Percentiles rank a stretch among this genome's conserved stretches.
Conservation (phyloP, 176 grass and related monocot genomes). For the Secale cereale region DNA sequence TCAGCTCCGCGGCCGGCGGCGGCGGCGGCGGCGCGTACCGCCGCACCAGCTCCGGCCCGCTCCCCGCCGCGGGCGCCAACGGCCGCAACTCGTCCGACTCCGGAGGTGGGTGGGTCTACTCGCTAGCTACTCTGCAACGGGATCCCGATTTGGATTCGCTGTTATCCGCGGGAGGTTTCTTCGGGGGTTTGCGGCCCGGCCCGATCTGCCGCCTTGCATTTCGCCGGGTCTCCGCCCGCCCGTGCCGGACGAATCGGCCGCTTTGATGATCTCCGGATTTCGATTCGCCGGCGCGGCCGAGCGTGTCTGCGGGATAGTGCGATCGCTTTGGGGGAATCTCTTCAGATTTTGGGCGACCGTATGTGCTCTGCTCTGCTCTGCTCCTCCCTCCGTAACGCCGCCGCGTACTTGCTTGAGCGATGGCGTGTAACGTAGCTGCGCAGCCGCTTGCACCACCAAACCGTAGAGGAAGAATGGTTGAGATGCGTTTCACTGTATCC, state of each 20-base stretch:
- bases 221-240: neutral
- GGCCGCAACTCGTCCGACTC: slow-evolving; percentile 38
- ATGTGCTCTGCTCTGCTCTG: no score
- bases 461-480: neutral
- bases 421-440: neutral
- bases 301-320: neutral
- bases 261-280: neutral
- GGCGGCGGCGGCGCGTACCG: slow-evolving; percentile 38
- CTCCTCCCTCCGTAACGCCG: neutral
- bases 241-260: neutral
- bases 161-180: neutral
- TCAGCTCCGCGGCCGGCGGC: slow-evolving; percentile 35
- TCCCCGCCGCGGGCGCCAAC: slow-evolving; percentile 26
- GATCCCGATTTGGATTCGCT: slow-evolving; percentile 40
- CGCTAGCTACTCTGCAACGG: neutral
- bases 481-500: neutral
- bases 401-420: neutral
- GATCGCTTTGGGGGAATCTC: neutral
- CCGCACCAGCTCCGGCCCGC: slow-evolving; percentile 56
- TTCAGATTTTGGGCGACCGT: no score
- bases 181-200: neutral
- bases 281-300: neutral
- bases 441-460: neutral
- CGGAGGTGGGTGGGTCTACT: slow-evolving; percentile 41
- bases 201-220: slow-evolving; percentile 46